Base-by-base conservation (phyloP, 805 yeast genomes). In the Ogataea pini region DNA sequence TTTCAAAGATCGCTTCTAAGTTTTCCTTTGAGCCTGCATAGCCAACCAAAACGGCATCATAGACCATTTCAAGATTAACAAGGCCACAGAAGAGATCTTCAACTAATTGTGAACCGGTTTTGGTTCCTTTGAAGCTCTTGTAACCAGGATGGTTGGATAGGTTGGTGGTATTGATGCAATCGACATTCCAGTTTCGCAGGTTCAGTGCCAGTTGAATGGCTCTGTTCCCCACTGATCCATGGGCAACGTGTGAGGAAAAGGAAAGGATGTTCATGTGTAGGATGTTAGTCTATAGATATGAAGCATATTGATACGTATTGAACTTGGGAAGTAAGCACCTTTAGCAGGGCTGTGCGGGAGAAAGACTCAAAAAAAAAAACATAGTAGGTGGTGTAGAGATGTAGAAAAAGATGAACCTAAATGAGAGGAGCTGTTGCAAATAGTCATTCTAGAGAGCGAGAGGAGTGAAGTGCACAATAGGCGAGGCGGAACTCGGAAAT, bases 111-210 rank as follows among this genome's bases (percentile, higher is more conserved):
- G 80, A 70, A 2, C 72, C 55, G 3, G 79, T 71, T 45, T 75
- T 74, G 14, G 73, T 65, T 2, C 97, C 97, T 29, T 72, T 72
- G 59, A 85, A 81, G 10, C 65, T 52, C 0, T 86, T 88, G 65
- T 89, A 89, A 1, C 96, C 98, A 1, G 97, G 92, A 68, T 92
- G 97, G 59, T 92, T 90, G 1, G 96, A 88, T 58, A 84, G 83
- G 60, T 89, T 87, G 17, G 91, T 96, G 1, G 96, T 89, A 67
- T 92, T 89, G 46, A 94, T 73, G 18, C 82, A 82, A 63, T 92
- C 97, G 8, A 91, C 96, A 62, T 94, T 92, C 97, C 97, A 92
- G 0, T 94, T 95, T 38, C 80, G 73, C 36, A 82, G 72, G 62
- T 92, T 97, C 18, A 92, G 69, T 0, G 98, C 97, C 62, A 94